A percentile compares a stretch with the other conserved stretches of the same genome.
Evolutionary conservation across 495 filamentous ascomycete genomes (phyloP).

Genomic region (Aspergillus affinis): DNA sequence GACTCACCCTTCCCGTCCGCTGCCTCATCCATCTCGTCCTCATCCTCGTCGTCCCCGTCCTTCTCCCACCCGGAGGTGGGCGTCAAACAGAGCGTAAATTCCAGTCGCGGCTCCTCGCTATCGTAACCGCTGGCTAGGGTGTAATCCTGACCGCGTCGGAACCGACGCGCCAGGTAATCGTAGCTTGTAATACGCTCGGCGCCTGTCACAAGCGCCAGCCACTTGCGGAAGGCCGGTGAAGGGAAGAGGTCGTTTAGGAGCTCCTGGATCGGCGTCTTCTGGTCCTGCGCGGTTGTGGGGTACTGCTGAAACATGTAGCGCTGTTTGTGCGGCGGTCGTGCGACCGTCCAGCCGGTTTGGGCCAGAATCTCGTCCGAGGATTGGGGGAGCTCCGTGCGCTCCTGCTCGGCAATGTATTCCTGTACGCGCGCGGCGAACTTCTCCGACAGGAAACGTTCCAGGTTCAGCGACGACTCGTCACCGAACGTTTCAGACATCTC

Average conservation of each 20-base stretch:
- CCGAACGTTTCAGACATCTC: conserved; percentile 74
- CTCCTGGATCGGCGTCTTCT: conserved; percentile 65
- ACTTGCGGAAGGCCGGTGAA: conserved; percentile 83
- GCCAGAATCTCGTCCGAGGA: conserved; percentile 59
- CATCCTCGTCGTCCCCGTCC: conserved; percentile 56
- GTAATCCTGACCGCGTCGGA: conserved; percentile 86
- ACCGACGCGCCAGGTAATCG: conserved; percentile 75
- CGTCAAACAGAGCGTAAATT: conserved; percentile 81
- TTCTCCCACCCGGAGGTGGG: conserved; percentile 81
- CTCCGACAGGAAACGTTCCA: conserved; percentile 72
- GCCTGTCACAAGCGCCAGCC: conserved; percentile 79
- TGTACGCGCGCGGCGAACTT: conserved; percentile 71
- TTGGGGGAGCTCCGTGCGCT: conserved; percentile 45
- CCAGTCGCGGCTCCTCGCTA: conserved; percentile 74
- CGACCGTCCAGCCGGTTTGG: conserved; percentile 65
- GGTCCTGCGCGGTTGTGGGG: conserved; percentile 25
- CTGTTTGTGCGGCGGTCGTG: conserved; percentile 91
- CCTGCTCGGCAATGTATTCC: conserved; percentile 64
- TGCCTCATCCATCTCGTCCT: conserved; percentile 39
- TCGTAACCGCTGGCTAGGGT: conserved; percentile 85
- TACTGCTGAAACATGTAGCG: conserved; percentile 79
- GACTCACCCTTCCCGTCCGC: conserved; percentile 24
- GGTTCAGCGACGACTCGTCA: conserved; percentile 76
- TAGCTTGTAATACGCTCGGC: conserved; percentile 59
- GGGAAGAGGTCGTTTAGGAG: conserved; percentile 78